These are phyloP conservation scores for Solanum dulcamara DNA, from an alignment of 257 asterid species.

Conservation along the genomic window DNA sequence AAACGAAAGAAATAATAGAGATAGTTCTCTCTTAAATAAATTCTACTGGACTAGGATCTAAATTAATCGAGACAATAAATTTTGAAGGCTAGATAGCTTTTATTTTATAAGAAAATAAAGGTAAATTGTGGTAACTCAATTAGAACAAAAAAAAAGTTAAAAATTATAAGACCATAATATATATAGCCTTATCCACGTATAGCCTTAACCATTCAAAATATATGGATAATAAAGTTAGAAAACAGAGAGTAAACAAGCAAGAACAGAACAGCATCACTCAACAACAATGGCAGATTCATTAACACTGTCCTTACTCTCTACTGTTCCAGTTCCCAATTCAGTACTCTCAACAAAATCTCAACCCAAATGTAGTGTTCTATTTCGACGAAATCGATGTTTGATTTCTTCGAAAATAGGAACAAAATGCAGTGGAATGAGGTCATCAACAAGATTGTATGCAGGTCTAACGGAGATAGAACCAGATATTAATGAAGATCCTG, in stretches of 20 bases:
- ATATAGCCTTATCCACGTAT: background rate
- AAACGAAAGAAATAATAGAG: too few species aligned
- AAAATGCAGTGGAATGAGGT: conserved; percentile 5
- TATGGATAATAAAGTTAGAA: background rate
- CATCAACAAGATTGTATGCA: conserved; percentile 48
- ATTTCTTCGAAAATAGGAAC: conserved; percentile 3
- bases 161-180: background rate
- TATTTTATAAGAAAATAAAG: too few species aligned
- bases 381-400: background rate
- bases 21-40: too few species aligned
- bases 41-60: too few species aligned
- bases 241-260: background rate
- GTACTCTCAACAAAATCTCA: conserved; percentile 11
- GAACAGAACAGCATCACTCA: background rate
- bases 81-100: too few species aligned
- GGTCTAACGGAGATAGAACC: conserved; percentile 70
- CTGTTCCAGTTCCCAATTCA: conserved; percentile 24
- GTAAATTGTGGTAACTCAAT: too few species aligned
- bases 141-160: background rate
- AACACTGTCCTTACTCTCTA: conserved; percentile 24
- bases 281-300: conserved; percentile 41
- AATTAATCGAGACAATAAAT: too few species aligned
- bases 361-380: background rate
- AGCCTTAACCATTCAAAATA: background rate
- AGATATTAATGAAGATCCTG: conserved; percentile 72